phyloP scores from a whole-genome alignment of 2,329 filamentous ascomycete genomes.

The Talaromyces sp. region DNA sequence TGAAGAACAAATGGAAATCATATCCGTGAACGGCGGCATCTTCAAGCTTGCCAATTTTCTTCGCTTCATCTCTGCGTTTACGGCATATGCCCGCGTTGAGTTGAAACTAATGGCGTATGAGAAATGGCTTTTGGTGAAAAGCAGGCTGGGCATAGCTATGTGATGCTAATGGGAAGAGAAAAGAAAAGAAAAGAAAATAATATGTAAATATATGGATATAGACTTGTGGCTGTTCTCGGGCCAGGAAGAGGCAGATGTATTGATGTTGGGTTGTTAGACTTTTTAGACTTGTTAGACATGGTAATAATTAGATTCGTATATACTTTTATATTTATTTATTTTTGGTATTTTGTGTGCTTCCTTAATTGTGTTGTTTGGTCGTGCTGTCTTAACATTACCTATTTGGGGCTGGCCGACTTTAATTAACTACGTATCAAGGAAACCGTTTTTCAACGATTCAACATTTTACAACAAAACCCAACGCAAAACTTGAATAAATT shows the following conservation, averaged over 20 bases:
- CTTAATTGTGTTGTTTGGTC: not conserved
- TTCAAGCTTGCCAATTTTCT: constrained; percentile 49
- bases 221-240: not conserved
- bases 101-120: constrained; percentile 56
- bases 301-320: not conserved
- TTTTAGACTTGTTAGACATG: not conserved
- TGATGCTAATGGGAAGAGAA: constrained; percentile 1
- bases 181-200: not conserved
- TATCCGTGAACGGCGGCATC: constrained; percentile 44
- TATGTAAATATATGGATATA: not conserved
- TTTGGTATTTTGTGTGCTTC: too few relatives aligned
- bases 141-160: constrained; percentile 28
- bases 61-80: constrained; percentile 48
- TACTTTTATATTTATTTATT: not conserved
- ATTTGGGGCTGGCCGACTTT: not conserved
- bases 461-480: not conserved
- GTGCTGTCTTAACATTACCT: not conserved
- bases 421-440: not conserved
- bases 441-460: not conserved
- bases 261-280: not conserved
- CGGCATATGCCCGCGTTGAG: constrained; percentile 51
- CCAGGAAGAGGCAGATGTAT: not conserved
- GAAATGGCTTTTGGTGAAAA: constrained; percentile 48
- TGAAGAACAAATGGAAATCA: constrained; percentile 52
- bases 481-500: not conserved